Conservation (phyloP, 495 filamentous ascomycete genomes). For the Daldinia caldariorum region DNA sequence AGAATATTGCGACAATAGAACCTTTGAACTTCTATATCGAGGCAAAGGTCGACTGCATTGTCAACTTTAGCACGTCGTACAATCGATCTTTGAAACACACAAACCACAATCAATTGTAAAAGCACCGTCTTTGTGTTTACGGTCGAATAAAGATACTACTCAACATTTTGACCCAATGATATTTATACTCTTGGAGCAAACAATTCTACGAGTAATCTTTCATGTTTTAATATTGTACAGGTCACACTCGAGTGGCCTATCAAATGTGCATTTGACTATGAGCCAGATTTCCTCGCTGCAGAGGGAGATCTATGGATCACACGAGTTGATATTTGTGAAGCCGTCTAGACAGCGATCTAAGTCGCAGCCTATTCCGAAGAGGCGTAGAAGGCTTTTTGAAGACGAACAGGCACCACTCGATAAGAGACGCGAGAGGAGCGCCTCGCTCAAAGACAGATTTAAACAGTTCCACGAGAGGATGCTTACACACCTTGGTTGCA, state of each 20-base stretch:
- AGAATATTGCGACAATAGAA: neutral
- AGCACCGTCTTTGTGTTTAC: neutral
- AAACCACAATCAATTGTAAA: neutral
- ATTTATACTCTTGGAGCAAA: neutral
- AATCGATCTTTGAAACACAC: neutral
- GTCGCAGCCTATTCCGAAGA: neutral
- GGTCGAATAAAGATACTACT: neutral
- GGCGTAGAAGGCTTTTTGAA: neutral
- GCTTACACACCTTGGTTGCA: neutral
- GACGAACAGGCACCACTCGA: neutral
- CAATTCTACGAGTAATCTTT: neutral
- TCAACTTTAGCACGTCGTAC: neutral
- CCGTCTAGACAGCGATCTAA: neutral
- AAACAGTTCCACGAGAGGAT: neutral
- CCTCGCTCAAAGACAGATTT: neutral
- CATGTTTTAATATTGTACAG: neutral
- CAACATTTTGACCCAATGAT: neutral
- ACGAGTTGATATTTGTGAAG: neutral
- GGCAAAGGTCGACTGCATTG: neutral
- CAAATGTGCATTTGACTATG: neutral
- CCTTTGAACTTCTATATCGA: neutral
- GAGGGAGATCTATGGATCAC: neutral
- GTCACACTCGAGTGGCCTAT: neutral
- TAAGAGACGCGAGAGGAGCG: neutral
- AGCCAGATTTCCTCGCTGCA: neutral